Base-by-base conservation (phyloP, 257 asterid species). In the Solanum phureja region DNA sequence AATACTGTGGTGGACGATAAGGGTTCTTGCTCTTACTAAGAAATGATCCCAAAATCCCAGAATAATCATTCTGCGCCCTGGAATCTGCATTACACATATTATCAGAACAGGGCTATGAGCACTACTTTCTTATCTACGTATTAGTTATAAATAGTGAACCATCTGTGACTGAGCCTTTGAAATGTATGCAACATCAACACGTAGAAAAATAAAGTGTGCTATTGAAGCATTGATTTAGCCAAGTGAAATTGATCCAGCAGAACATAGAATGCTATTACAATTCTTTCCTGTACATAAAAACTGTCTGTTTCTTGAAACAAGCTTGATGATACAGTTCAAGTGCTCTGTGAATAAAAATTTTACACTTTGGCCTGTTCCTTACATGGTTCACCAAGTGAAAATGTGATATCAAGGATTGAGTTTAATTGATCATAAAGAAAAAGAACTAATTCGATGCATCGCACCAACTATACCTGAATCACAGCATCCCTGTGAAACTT, bases 1-100 rank as follows among this genome's bases (percentile, higher is more conserved):
- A 87, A 82, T 86, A 58, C 88, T 91, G 94, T 11, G 97, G 96
- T 73, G 97, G 95, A 29, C 90, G 93, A 86, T 94, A 94, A 74
- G 97, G 97, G 68, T 93, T 92, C 84, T 73, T 87, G 88, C 92
- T 86, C 90, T 90, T 93, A 69, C 86, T 87, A 69, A 94, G 95
- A 42, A 72, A 82, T 33, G 81, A 88, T 69, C 68, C 90, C 86
- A 76, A 83, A 91, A 87, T 34, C 88, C 88, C 89, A 62, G 86
- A 49, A 19, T 11, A 31, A 82, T 82, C 44, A 18, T 49, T 49
- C 69, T 31, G 31, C 44, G 3, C 31, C 44, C 10, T 82, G 86
- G 86, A 49, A 82, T 82, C 86, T 82, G 86, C 86, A 31, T 82
- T 18, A 49, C 86, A 82, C 27, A 52, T 29, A 46, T 82, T 52